Evolutionary conservation across 768 basidiomycete species (phyloP), one percentile per base, ranked within the genome.

Genomic region (Kwoniella shandongensis): DNA sequence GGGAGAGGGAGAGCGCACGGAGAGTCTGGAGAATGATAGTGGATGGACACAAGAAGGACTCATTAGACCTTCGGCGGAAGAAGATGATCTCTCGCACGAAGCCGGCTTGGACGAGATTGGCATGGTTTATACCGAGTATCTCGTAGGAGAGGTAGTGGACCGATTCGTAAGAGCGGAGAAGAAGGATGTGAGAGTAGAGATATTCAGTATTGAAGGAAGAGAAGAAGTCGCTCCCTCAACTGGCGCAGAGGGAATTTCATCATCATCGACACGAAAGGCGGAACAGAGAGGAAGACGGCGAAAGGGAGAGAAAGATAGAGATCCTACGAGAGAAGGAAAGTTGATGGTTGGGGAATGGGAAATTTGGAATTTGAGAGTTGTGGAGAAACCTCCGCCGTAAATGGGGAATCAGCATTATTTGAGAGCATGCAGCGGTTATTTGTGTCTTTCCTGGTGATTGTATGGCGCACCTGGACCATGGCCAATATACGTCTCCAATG

Each of bases 1-100:
- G 15, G 22, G 35, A 15, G 35, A 30, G 26, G 12, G 57, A 17
- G 38, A 46, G 13, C 1, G 4, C 12, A 18, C 20, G 18, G 12
- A 40, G n/a, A n/a, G n/a, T n/a, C n/a, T 23, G 17, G 32, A 18
- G 22, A 51, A 23, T n/a, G 12, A 50, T 27, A 18, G 23, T 18
- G 23, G 47, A 38, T n/a, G 30, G 20, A 44, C 26, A 8, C 51
- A 54, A 2, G 64, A 54, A 26, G 52, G 62, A 2, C 52, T 74
- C 29, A 68, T 76, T 4, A 32, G 72, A 29, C 74, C 74, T 32
- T 65, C 66, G 8, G 65, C 73, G 3, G 70, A 72, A 3, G 61
- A 66, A 20, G 45, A 25, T 39, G 53, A 49, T 23, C 50, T 61
- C 8, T 29, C 23, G 1, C 18, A 57, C 17, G 27, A 45, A 10